Evolutionary conservation across 352 stramenopile species (phyloP).

Genomic region (Pythium volutum): DNA sequence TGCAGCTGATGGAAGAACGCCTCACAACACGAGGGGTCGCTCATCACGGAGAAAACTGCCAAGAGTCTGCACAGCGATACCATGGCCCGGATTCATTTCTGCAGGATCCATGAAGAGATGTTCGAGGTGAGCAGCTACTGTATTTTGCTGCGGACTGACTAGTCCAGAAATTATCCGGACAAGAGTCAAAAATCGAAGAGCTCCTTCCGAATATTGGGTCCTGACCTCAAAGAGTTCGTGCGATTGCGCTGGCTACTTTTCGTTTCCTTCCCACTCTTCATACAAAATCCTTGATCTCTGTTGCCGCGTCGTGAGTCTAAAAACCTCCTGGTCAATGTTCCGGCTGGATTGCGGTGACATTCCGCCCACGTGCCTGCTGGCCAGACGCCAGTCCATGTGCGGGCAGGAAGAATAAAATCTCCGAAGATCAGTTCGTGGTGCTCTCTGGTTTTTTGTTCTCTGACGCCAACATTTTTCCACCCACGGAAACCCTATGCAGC

Average conservation of each 20-base stretch:
- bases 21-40: too few species aligned
- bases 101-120: background rate
- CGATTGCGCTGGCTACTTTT: slow-evolving; percentile 23
- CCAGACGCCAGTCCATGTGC: slow-evolving; percentile 8
- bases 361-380: slow-evolving; percentile 23
- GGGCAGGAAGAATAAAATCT: slow-evolving; percentile 14
- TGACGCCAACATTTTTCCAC: background rate
- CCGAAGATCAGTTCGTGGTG: slow-evolving; percentile 1
- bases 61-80: too few species aligned
- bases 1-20: slow-evolving; percentile 3
- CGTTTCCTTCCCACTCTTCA: slow-evolving; percentile 1
- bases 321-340: background rate
- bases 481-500: slow-evolving; percentile 3
- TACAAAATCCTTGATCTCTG: slow-evolving; percentile 10
- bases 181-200: background rate
- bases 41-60: too few species aligned
- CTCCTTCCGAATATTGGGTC: background rate
- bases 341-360: slow-evolving; percentile 27
- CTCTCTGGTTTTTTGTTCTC: slow-evolving; percentile 6
- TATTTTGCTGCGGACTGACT: background rate
- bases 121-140: background rate
- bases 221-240: slow-evolving; percentile 7
- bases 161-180: slow-evolving; percentile 15
- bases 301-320: slow-evolving; percentile 3
- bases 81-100: background rate